Conservation (phyloP, 257 asterid species). For the Pogostemon cablin region DNA sequence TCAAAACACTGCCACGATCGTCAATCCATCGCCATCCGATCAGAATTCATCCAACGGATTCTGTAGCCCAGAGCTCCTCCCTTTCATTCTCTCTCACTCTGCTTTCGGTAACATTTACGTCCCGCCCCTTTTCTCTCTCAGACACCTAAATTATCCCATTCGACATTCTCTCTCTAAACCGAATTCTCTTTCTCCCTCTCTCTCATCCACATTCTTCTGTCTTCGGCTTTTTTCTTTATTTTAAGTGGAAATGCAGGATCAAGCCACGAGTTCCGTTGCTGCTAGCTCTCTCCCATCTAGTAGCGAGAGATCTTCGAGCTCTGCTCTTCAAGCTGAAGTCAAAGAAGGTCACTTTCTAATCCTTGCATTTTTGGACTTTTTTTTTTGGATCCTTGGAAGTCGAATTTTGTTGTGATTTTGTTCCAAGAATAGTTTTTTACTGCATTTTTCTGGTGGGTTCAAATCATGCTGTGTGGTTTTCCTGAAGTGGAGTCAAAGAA, state of each 20-base stretch:
- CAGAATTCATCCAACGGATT: slow-evolving; percentile 51
- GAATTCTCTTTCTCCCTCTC: neutral
- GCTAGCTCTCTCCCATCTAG: slow-evolving; percentile 86
- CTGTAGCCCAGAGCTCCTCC: slow-evolving; percentile 16
- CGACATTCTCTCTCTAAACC: slow-evolving; percentile 29
- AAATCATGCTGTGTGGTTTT: neutral
- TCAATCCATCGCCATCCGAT: slow-evolving; percentile 40
- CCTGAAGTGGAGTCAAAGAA: neutral
- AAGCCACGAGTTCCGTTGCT: slow-evolving; percentile 77
- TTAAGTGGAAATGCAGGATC: slow-evolving; percentile 76
- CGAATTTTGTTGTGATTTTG: neutral
- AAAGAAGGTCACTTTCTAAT: slow-evolving; percentile 60
- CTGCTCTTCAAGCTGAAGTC: slow-evolving; percentile 71
- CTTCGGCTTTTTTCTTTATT: slow-evolving; percentile 10
- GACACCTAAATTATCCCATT: slow-evolving; percentile 39
- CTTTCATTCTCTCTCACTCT: slow-evolving; percentile 28
- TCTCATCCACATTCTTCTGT: slow-evolving; percentile 6
- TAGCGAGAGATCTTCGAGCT: slow-evolving; percentile 94
- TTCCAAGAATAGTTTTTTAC: slow-evolving; percentile 20
- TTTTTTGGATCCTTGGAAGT: slow-evolving; percentile 22
- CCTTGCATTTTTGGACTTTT: neutral
- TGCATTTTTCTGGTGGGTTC: slow-evolving; percentile 25
- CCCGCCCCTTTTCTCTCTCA: slow-evolving; percentile 65
- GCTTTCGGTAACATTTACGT: slow-evolving; percentile 43
- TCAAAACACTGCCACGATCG: slow-evolving; percentile 70